Base-by-base conservation (phyloP, 225 moss, liverwort and hornwort species). In the Thuidium tamariscinum region DNA sequence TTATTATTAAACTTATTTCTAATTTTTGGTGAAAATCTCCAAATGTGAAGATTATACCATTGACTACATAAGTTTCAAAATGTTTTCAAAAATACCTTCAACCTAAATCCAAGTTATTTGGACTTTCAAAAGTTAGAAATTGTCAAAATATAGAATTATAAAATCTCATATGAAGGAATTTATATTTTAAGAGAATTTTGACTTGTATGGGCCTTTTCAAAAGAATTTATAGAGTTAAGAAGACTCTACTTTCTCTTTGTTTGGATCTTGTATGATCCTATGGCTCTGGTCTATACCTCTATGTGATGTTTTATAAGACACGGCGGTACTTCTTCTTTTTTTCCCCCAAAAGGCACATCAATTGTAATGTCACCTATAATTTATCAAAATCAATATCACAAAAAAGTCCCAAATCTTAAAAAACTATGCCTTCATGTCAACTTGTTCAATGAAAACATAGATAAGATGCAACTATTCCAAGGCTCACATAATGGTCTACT, bases 171-270 rank as follows among this genome's bases (percentile, higher is more conserved):
- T 37, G 37, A 67, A 12, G 6, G 1, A 37, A 12, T 36, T 12
- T 37, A 6, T 7, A 67, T 22, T 22, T 67, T 37, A 0, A 5
- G 37, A 37, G 12, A 36, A 20, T 36, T 36, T 67, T 22, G 22
- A 20, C 6, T 36, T 36, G 1, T 2, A 0, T 5, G 2, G n/a
- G 6, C 2, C 11, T 2, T n/a, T 5, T 11, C 10, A 20, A 20
- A 36, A 2, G 21, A 1, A 3, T 11, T 21, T 1, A 2, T 19
- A 1, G 0, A n/a, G 5, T 7, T 10, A 9, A 1, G n/a, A 18
- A 65, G 19, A 18, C 3, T 65, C 3, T 2, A 10, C 5, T n/a
- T 34, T 1, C 2, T 2, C 5, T n/a, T n/a, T 5, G 0, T 18
- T n/a, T 11, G 3, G 20, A n/a, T 65, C n/a, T 10, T 4, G 1